Evolutionary conservation across 768 basidiomycete species (phyloP).

Genomic region (Wakefieldia striispora): DNA sequence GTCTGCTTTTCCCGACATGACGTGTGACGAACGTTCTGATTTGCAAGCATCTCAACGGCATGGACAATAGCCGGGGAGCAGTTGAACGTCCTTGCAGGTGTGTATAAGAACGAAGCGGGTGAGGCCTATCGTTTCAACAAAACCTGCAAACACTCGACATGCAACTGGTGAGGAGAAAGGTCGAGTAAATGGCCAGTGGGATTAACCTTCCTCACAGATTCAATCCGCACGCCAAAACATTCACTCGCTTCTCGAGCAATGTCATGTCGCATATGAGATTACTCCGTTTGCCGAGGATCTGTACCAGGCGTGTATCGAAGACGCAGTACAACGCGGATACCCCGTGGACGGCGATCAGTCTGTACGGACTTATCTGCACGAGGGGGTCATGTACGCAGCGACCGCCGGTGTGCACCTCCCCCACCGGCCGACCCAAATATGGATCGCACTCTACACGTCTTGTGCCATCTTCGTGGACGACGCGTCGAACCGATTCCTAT

Average conservation of each 20-base stretch:
- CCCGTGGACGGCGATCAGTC: constrained; percentile 20
- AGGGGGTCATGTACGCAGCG: constrained; percentile 29
- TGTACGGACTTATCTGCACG: constrained; percentile 30
- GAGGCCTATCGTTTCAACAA: too few relatives aligned
- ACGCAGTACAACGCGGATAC: constrained; percentile 24
- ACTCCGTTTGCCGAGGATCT: neutral
- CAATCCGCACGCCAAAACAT: neutral
- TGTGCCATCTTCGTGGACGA: constrained; percentile 40
- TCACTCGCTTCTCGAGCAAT: neutral
- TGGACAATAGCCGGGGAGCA: too few relatives aligned
- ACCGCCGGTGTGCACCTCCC: constrained; percentile 31
- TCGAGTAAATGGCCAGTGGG: neutral
- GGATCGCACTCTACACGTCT: constrained; percentile 41
- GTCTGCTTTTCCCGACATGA: too few relatives aligned
- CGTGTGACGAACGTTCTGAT: too few relatives aligned
- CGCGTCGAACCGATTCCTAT: constrained; percentile 21
- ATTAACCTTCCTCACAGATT: neutral
- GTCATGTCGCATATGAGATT: neutral
- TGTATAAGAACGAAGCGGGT: too few relatives aligned
- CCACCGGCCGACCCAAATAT: constrained; percentile 15
- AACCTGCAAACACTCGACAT: too few relatives aligned
- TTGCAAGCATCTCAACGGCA: too few relatives aligned
- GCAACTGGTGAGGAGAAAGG: too few relatives aligned
- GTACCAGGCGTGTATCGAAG: constrained; percentile 14
- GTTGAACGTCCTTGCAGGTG: too few relatives aligned